Conservation (phyloP, 164 flowering plant genomes). For the Sedum album region DNA sequence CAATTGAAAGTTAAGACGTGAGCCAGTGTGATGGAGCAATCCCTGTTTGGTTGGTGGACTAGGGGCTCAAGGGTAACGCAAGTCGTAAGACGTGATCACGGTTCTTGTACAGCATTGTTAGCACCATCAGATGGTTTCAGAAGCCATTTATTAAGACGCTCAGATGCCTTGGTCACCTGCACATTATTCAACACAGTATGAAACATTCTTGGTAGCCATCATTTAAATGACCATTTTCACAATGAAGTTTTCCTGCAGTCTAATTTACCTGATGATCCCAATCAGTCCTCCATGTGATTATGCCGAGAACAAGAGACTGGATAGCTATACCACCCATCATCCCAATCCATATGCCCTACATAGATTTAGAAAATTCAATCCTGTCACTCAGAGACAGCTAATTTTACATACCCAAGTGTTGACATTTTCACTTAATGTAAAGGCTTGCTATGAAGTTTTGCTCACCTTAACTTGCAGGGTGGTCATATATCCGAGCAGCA, state of each 20-base stretch:
- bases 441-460: not conserved
- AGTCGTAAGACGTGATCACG: not conserved
- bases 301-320: constrained; percentile 20
- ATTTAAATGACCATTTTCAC: too few species aligned
- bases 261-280: constrained; percentile 27
- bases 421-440: not conserved
- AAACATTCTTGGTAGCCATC: not conserved
- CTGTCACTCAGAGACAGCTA: not conserved
- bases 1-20: too few species aligned
- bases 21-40: too few species aligned
- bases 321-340: constrained; percentile 25
- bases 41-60: too few species aligned
- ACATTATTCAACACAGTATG: not conserved
- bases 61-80: too few species aligned
- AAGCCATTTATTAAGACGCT: not conserved
- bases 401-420: not conserved
- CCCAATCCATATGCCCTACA: constrained; percentile 34
- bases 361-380: not conserved
- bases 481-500: constrained; percentile 34
- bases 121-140: not conserved
- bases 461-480: constrained; percentile 20
- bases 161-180: not conserved
- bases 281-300: constrained; percentile 25
- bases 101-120: not conserved
- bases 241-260: too few species aligned